Evolutionary conservation across 2,329 filamentous ascomycete genomes (phyloP).

Genomic region (Simplicillium sp.): DNA sequence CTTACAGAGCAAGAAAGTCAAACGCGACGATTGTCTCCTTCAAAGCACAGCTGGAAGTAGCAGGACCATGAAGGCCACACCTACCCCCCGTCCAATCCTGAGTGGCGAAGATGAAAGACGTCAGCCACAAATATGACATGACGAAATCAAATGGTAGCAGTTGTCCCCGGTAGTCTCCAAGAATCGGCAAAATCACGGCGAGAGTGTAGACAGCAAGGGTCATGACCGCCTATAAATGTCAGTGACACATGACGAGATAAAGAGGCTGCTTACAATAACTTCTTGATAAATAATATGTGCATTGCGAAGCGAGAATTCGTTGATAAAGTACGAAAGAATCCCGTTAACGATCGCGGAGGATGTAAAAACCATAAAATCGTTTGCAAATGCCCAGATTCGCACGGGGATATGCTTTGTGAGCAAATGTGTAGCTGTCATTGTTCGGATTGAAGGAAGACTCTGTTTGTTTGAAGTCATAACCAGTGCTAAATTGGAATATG

Average conservation of each 20-base stretch:
- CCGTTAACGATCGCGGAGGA: neutral
- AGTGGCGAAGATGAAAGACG: constrained; percentile 9
- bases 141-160: constrained; percentile 3
- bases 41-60: constrained; percentile 6
- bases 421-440: too few relatives aligned
- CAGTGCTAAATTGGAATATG: too few relatives aligned
- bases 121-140: constrained; percentile 10
- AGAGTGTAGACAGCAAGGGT: constrained; percentile 12
- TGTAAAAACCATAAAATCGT: too few relatives aligned
- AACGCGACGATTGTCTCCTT: constrained; percentile 15
- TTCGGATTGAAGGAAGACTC: too few relatives aligned
- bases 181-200: constrained; percentile 10
- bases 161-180: constrained; percentile 12
- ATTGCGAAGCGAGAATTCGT: neutral
- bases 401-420: too few relatives aligned
- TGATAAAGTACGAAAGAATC: neutral
- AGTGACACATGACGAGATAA: neutral
- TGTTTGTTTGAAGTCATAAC: too few relatives aligned
- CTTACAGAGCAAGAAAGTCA: constrained; percentile 10
- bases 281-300: neutral
- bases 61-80: constrained; percentile 2
- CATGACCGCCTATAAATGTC: constrained; percentile 10
- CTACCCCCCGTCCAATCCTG: constrained; percentile 12
- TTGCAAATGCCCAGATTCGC: too few relatives aligned
- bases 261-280: neutral